Base-by-base conservation (phyloP, 345 rosid species). In the Citrus trifoliata region DNA sequence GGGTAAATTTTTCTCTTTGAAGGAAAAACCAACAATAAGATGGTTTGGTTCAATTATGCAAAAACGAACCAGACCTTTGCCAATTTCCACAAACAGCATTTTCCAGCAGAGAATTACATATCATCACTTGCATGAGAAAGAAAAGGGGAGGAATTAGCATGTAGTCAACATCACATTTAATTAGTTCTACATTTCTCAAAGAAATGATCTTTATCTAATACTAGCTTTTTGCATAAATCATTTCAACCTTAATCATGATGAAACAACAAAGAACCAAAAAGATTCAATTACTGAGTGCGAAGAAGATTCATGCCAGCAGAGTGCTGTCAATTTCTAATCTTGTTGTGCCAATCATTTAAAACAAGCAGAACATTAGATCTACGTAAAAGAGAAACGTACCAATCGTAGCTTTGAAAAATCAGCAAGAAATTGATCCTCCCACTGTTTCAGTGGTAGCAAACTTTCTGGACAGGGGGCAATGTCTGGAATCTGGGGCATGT, bases 401-500 rank as follows among this genome's bases (percentile, higher is more conserved):
- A 58, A 78, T 67, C 94, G 87, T 67, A 96, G 89, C 87, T 90
- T 81, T 16, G 87, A 87, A 81, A 96, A 94, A 80, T 96, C 97
- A 24, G 83, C 86, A 80, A 95, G 98, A 83, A 93, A 94, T 38
- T 77, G 87, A 69, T 91, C 93, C 88, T 93, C 98, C 98, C 99
- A 92, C 80, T 89, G 84, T 86, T 90, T 91, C 65, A 75, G 48
- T 1, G 98, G 98, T 78, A 86, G 75, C 65, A 93, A 66, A 82
- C 87, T 87, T 33, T 89, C 90, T 13, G 95, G 92, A 61, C 97
- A 91, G 69, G 79, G 78, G 46, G 90, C 87, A 82, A 96, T 94
- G 79, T 90, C 97, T 53, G 97, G 93, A 78, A 96, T 91, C 78
- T 84, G 88, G 53, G 98, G 99, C 99, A 96, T 91, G 77, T 96